Evolutionary conservation across 2,329 filamentous ascomycete species (phyloP), one percentile per base, ranked within the genome.

Genomic region (Phyllosticta citribraziliensis): DNA sequence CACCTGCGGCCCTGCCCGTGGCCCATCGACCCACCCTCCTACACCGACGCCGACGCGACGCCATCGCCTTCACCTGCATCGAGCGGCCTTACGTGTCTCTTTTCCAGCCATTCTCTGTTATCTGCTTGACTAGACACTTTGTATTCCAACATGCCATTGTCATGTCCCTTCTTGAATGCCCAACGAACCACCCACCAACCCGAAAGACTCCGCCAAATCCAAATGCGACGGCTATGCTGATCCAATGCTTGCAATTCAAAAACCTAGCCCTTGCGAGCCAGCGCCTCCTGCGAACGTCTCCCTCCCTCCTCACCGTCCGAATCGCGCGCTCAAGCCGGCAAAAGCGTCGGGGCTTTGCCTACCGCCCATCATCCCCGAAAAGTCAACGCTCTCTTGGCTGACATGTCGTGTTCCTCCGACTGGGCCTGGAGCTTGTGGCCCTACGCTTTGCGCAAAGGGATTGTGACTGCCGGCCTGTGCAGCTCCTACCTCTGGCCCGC

Each of bases 271-370:
- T n/a, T 47, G 40, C n/a, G 6, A n/a, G 17, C 40, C 40, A n/a
- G 40, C 27, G 27, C 40, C n/a, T n/a, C 14, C 40, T 17, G 14
- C 33, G 25, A 5, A 50, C 30, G 35, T n/a, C 35, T 27, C n/a
- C 40, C 24, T 25, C 25, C 27, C 59, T 47, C 5, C 17, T 52
- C 35, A 56, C 25, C 59, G 55, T 10, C 59, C 55, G n/a, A 61
- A 61, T 14, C 59, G 40, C 19, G 87, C 84, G 68, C 87, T 90
- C 65, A 92, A 76, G 57, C 86, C 88, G 2, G 88, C 84, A 79
- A 91, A 92, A 14, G 88, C 88, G 73, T 92, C 88, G 3, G 88
- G 88, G 67, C 88, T 91, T 69, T 91, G 88, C 52, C 88, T 78
- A 10, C 88, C 88, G 67, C 67, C 82, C 72, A 84, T 79, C 51